Base-by-base conservation (phyloP, 768 basidiomycete species). In the Tulasnella sp. region DNA sequence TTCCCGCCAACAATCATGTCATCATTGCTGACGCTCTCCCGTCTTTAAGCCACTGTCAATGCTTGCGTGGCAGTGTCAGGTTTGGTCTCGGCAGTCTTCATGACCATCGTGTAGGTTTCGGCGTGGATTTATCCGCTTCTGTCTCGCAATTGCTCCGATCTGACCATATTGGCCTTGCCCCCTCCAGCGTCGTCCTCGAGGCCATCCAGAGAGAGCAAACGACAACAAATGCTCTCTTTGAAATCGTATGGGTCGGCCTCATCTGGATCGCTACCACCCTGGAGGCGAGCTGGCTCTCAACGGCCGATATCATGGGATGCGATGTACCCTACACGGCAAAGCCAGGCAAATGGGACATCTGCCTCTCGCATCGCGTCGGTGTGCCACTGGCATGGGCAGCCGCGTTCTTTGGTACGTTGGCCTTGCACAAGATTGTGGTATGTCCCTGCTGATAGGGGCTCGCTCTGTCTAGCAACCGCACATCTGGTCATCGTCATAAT, bases 211-310 rank as follows among this genome's bases (percentile, higher is more conserved):
- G 38, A 12, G 75, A 76, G 46, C 21, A 38, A 62, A 48, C 75
- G 27, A 76, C 75, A 12, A 76, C 75, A 38, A 62, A 48, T 56
- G 56, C 56, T 31, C 38, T 48, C 38, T 76, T 76, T 42, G 75
- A 76, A 39, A 31, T 76, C 34, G 4, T 76, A 27, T 76, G 75
- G 75, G 44, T 62, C 27, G 27, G 39, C 10, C n/a, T 48, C 12
- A 76, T 76, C 14, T 76, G 75, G 75, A n/a, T 56, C 27, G n/a
- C 52, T 14, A 76, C 46, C 2, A 62, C 52, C 12, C n/a, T 76
- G 24, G 75, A 76, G 46, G 75, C 75, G 58, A 76, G 75, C 56
- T 76, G 46, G 36, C 36, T 62, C 4, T 76, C 75, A 38, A 52
- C 75, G 2, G 52, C 36, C 27, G 27, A 62, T 27, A 9, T 62